These are phyloP conservation scores for Fusarium sp. DNA, from an alignment of 2,329 filamentous ascomycete species.

Conservation along the genomic window DNA sequence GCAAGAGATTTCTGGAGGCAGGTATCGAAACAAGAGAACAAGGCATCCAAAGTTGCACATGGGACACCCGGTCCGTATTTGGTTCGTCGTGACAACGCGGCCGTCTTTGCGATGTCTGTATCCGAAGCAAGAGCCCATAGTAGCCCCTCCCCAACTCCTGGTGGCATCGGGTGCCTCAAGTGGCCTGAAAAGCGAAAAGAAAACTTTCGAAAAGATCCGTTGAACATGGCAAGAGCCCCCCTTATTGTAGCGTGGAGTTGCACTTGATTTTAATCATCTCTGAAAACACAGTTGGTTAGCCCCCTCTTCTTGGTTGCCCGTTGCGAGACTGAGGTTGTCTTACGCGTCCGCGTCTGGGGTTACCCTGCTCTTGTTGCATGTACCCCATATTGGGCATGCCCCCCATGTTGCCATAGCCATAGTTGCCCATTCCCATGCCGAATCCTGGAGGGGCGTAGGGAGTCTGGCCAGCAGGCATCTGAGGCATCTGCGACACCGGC, in stretches of 20 bases:
- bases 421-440: slow-evolving; percentile 62
- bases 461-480: slow-evolving; percentile 60
- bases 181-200: slow-evolving; percentile 39
- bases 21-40: slow-evolving; percentile 39
- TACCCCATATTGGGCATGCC: slow-evolving; percentile 67
- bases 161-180: slow-evolving; percentile 41
- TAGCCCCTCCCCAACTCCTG: slow-evolving; percentile 41
- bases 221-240: slow-evolving; percentile 29
- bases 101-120: slow-evolving; percentile 35
- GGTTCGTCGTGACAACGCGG: slow-evolving; percentile 32
- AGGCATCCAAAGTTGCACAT: slow-evolving; percentile 44
- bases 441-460: slow-evolving; percentile 68
- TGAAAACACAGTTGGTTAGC: slow-evolving; percentile 46
- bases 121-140: slow-evolving; percentile 33
- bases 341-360: slow-evolving; percentile 72
- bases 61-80: slow-evolving; percentile 26
- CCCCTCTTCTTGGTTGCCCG: slow-evolving; percentile 28
- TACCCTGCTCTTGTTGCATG: slow-evolving; percentile 68
- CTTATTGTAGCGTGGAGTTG: slow-evolving; percentile 21
- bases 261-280: slow-evolving; percentile 47
- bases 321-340: slow-evolving; percentile 50
- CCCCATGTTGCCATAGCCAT: slow-evolving; percentile 62
- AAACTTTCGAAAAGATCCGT: slow-evolving; percentile 39
- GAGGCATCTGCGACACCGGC: slow-evolving; percentile 61
- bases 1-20: slow-evolving; percentile 36